Base-by-base conservation (phyloP, 257 asterid genomes). In the Linderniella brevidens region DNA sequence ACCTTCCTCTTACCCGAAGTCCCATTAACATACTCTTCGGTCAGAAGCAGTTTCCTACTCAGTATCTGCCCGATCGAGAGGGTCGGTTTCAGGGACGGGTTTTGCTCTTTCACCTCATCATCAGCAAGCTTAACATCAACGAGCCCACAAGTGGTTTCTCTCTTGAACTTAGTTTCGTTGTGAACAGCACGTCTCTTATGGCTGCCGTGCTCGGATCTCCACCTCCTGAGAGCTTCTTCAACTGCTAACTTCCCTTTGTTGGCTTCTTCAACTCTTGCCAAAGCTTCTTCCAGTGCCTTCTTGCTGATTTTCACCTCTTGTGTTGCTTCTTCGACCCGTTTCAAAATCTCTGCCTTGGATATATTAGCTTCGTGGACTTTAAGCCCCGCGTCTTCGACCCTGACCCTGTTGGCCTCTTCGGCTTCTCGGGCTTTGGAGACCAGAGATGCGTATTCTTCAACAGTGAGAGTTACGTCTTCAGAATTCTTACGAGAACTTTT, bases 161-260 rank as follows among this genome's bases (percentile, higher is more conserved):
- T 85, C 73, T 86, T 86, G 67, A 86, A 82, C 59, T 69, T 86
- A 29, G 82, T 51, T 0, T 70, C 50, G 58, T 58, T 77, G 13
- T 74, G 80, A 6, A 76, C 50, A 1, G 67, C 57, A 9, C 78
- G 78, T n/a, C 82, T 67, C 44, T 72, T 81, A 57, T 77, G 85
- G 6, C 84, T 79, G 9, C 84, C 80, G 9, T 74, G 82, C 53
- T 81, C 94, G 25, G 94, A 90, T 74, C 94, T 78, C 99, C 96
- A 90, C 18, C 58, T 69, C 13, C 93, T 61, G 25, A 90, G 70
- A 44, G 94, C 92, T 59, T 77, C 96, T 58, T 90, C 96, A 2
- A 79, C 93, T 8, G 75, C 92, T 19, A 85, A 54, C 53, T 90
- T 85, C 32, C 80, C 87, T 45, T 45, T 62, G 54, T 71, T 79